A percentile compares a stretch with the other conserved stretches of the same genome.
Evolutionary conservation across 805 yeast species (phyloP).

Genomic region (Spencermartinsiella europaea): DNA sequence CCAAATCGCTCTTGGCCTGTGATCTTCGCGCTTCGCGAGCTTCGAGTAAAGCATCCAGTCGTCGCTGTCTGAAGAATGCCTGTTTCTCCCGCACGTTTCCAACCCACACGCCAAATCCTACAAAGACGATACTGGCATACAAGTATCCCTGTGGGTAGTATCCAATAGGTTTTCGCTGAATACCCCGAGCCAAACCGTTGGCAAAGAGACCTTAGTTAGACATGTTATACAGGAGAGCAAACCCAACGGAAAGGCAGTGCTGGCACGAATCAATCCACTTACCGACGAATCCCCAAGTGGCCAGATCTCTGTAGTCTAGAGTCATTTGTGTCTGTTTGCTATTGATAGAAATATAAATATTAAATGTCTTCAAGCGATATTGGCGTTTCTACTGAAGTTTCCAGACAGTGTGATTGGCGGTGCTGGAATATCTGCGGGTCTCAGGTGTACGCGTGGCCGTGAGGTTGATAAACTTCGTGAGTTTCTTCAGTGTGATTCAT

Average conservation of each 20-base stretch:
- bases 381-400: neutral
- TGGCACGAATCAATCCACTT: neutral
- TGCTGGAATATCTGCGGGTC: neutral
- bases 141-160: conserved; percentile 32
- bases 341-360: too few relatives aligned
- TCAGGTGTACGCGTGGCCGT: neutral
- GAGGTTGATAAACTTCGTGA: too few relatives aligned
- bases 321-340: neutral
- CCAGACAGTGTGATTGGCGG: neutral
- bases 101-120: conserved; percentile 29
- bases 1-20: conserved; percentile 14
- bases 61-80: conserved; percentile 26
- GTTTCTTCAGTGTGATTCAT: too few relatives aligned
- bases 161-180: conserved; percentile 32
- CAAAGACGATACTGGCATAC: conserved; percentile 29
- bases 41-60: conserved; percentile 23
- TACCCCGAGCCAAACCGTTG: conserved; percentile 31
- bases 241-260: neutral
- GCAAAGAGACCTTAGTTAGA: conserved; percentile 18
- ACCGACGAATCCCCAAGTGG: conserved; percentile 17
- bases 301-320: conserved; percentile 10
- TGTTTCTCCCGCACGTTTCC: conserved; percentile 28
- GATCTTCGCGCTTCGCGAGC: conserved; percentile 30
- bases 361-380: too few relatives aligned
- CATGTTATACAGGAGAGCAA: conserved; percentile 5